These are phyloP conservation scores for Cercospora sesami DNA, from an alignment of 2,329 filamentous ascomycete genomes.

Conservation along the genomic window DNA sequence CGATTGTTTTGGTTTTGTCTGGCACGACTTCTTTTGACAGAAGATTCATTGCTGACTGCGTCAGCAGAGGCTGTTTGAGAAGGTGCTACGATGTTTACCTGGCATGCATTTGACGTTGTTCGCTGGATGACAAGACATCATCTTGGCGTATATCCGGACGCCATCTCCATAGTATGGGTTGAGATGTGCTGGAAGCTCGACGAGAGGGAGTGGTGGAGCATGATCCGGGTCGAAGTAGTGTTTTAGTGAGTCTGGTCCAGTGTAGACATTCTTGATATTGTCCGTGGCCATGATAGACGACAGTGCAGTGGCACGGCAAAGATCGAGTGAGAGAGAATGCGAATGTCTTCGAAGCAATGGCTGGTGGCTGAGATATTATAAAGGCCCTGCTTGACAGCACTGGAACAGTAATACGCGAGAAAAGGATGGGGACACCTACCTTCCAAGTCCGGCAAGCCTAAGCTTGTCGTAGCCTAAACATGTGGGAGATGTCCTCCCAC, in stretches of 20 bases:
- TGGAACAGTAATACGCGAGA: background rate
- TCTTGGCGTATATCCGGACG: constrained; percentile 64
- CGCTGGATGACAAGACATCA: constrained; percentile 65
- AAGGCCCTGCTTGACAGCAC: background rate
- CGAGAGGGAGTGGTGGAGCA: constrained; percentile 59
- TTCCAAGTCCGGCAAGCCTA: background rate
- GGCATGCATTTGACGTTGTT: constrained; percentile 67
- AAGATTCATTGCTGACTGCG: constrained; percentile 20
- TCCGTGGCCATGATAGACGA: background rate
- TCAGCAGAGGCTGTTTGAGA: background rate
- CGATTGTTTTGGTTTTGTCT: constrained; percentile 50
- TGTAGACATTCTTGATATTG: constrained; percentile 54
- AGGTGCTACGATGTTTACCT: constrained; percentile 40
- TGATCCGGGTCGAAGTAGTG: constrained; percentile 62
- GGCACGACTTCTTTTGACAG: constrained; percentile 19
- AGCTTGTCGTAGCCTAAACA: background rate
- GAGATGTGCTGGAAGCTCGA: constrained; percentile 58
- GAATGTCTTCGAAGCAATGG: background rate
- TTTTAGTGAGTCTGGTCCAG: constrained; percentile 57
- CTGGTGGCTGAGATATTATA: constrained; percentile 2
- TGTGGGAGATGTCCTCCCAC: background rate
- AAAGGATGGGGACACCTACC: background rate
- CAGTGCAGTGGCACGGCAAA: background rate
- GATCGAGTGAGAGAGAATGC: background rate
- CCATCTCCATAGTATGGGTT: constrained; percentile 61